Evolutionary conservation across 768 basidiomycete species (phyloP).

Genomic region (Russula vinacea): DNA sequence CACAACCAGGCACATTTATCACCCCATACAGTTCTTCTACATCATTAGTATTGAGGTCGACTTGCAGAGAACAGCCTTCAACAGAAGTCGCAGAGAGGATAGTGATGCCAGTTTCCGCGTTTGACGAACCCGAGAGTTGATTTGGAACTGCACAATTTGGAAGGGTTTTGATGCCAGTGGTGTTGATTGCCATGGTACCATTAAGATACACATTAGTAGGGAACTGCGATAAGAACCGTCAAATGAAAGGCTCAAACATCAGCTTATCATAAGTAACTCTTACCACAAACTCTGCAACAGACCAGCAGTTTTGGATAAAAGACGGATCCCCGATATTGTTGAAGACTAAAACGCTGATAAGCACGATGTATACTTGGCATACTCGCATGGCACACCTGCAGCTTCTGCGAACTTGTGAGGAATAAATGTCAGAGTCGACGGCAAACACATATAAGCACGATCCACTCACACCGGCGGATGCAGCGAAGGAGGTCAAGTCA

Average conservation of each 20-base stretch:
- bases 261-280: slow-evolving; percentile 15
- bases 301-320: slow-evolving; percentile 52
- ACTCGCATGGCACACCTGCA: slow-evolving; percentile 17
- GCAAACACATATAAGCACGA: slow-evolving; percentile 39
- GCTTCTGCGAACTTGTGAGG: slow-evolving; percentile 25
- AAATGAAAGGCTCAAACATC: background rate
- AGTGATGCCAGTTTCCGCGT: slow-evolving; percentile 38
- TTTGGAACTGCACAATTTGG: slow-evolving; percentile 48
- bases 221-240: slow-evolving; percentile 38
- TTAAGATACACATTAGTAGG: slow-evolving; percentile 46
- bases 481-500: slow-evolving; percentile 20
- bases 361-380: slow-evolving; percentile 29
- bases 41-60: slow-evolving; percentile 40
- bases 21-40: slow-evolving; percentile 53
- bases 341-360: slow-evolving; percentile 46
- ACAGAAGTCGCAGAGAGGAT: slow-evolving; percentile 46
- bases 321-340: slow-evolving; percentile 53
- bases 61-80: slow-evolving; percentile 44
- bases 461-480: slow-evolving; percentile 29
- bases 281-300: slow-evolving; percentile 53
- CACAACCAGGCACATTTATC: slow-evolving; percentile 37
- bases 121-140: slow-evolving; percentile 29
- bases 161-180: slow-evolving; percentile 47
- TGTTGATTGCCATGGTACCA: slow-evolving; percentile 51
- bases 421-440: background rate